Evolutionary conservation across 2,329 filamentous ascomycete genomes (phyloP).

Genomic region (Aspergillus costaricaensis): DNA sequence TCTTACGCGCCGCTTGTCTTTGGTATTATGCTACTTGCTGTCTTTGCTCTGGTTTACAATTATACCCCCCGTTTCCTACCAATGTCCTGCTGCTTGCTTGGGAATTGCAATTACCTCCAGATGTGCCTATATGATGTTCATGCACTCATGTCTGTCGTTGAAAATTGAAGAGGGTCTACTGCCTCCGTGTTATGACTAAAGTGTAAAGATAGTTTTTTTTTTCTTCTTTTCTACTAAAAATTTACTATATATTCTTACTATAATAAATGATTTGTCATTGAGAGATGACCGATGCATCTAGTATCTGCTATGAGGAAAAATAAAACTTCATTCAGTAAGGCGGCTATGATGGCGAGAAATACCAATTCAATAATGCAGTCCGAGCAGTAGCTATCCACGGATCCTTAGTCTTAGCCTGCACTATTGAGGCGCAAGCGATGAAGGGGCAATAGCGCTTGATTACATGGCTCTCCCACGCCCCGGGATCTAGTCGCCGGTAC

Average conservation of each 20-base stretch:
- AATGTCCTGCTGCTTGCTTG: slow-evolving; percentile 4
- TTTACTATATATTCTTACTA: no score
- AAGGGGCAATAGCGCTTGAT: not conserved
- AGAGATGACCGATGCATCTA: no score
- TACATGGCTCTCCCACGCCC: not conserved
- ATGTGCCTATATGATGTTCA: slow-evolving; percentile 13
- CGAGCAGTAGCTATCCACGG: not conserved
- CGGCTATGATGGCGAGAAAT: not conserved
- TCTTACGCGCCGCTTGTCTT: not conserved
- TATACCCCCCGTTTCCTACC: slow-evolving; percentile 15
- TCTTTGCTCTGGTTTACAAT: slow-evolving; percentile 12
- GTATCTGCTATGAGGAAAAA: not conserved
- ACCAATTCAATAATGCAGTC: not conserved
- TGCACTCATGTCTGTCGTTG: slow-evolving; percentile 8
- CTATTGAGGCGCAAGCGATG: not conserved
- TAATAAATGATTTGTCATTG: no score
- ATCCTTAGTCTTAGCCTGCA: not conserved
- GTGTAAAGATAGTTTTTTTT: not conserved
- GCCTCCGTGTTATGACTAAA: not conserved
- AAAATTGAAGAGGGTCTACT: not conserved
- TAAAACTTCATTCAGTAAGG: not conserved
- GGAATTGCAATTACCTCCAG: slow-evolving; percentile 5
- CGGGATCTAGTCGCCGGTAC: not conserved
- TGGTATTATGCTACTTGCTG: not conserved
- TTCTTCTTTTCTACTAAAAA: no score